A percentile compares a stretch with the other conserved stretches of the same genome.
phyloP scores from a whole-genome alignment of 1,284 basidiomycete genomes.

The Trichosporon sp. region DNA sequence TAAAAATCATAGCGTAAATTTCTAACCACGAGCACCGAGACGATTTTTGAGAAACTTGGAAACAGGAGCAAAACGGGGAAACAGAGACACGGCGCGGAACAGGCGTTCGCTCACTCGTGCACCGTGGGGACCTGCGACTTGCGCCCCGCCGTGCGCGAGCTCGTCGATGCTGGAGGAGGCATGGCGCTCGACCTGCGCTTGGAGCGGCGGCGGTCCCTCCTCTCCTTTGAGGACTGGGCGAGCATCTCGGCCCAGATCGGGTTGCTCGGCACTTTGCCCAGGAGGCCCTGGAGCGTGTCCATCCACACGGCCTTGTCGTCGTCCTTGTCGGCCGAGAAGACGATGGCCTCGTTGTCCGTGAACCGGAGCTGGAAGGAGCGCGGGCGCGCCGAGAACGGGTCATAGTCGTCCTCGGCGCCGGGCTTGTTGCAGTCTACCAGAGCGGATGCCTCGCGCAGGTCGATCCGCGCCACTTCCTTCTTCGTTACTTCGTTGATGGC shows the following conservation, averaged over 20 bases:
- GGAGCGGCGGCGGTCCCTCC: not conserved
- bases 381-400: constrained; percentile 62
- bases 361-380: constrained; percentile 86
- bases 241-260: constrained; percentile 87
- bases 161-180: not conserved
- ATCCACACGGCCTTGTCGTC: constrained; percentile 87
- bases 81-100: no score
- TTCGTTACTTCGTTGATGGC: constrained; percentile 95
- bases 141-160: not conserved
- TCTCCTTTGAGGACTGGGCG: constrained; percentile 34
- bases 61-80: not conserved
- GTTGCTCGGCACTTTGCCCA: constrained; percentile 83
- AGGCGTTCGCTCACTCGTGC: not conserved
- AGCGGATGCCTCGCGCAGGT: constrained; percentile 77
- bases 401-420: constrained; percentile 65
- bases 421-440: constrained; percentile 68
- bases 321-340: constrained; percentile 89
- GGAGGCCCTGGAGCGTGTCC: constrained; percentile 73
- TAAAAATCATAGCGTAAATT: not conserved
- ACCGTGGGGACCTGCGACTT: constrained; percentile 14
- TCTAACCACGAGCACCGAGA: not conserved
- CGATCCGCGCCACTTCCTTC: constrained; percentile 84
- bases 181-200: constrained; percentile 12
- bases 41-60: not conserved
- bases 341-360: constrained; percentile 74